phyloP scores from a whole-genome alignment of 306 rosid genomes.

The Quercus cerris region DNA sequence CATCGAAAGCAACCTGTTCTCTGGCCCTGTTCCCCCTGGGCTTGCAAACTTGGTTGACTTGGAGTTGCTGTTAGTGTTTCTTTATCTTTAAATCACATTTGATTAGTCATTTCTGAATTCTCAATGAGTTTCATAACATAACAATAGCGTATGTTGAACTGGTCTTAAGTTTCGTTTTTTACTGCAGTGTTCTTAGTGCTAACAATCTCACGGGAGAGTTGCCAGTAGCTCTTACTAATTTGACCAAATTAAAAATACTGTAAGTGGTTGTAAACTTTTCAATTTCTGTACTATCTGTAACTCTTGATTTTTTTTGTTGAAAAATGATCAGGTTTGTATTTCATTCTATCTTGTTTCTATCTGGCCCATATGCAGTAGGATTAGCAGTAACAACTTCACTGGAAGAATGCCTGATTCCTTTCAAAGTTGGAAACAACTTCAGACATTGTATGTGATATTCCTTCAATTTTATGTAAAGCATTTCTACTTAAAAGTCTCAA shows the following conservation, averaged over 20 bases:
- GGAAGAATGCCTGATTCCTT: conserved; percentile 31
- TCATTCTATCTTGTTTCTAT: not conserved
- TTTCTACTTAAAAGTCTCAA: not conserved
- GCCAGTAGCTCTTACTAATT: conserved; percentile 2
- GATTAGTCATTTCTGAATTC: not conserved
- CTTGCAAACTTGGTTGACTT: conserved; percentile 11
- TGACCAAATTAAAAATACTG: conserved; percentile 1
- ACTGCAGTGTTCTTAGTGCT: conserved; percentile 11
- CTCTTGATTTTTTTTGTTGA: not conserved
- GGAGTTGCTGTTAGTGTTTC: conserved; percentile 5
- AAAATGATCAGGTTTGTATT: not conserved
- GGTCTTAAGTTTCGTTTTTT: not conserved
- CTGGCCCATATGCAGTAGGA: conserved; percentile 4
- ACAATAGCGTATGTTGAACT: no score
- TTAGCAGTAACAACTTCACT: conserved; percentile 33
- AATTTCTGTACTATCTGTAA: not conserved
- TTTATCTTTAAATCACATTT: not conserved
- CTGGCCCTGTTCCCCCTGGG: no score
- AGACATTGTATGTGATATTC: not conserved
- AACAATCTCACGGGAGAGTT: conserved; percentile 24
- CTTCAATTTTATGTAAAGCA: not conserved
- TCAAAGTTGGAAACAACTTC: conserved; percentile 14
- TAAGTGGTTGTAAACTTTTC: not conserved
- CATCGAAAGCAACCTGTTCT: conserved; percentile 13
- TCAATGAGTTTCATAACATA: not conserved